Base-by-base conservation (phyloP, 371 early-diverging fungal species). In the Saksenaea oblongispora region DNA sequence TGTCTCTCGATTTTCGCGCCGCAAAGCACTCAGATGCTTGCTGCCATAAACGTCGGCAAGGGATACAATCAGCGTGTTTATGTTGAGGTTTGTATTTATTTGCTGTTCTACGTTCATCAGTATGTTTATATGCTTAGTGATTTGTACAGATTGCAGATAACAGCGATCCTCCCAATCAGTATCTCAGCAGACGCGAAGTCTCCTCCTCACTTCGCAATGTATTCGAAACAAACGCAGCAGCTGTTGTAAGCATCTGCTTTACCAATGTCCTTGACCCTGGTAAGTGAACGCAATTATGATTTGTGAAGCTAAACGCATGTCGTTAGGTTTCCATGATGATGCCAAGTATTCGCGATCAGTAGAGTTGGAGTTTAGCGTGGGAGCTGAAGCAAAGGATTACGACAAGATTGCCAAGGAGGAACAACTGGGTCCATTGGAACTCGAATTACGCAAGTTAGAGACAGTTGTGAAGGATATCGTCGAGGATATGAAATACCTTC, bases 201-300 rank as follows among this genome's bases (percentile, higher is more conserved):
- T 65, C 73, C 22, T 85, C 84, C 22, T 86, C 84, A 44, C 70
- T 72, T 63, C 76, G 79, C 22, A 77, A 74, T 36, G 76, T 80
- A 34, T 87, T 91, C 73, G 91, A 84, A 39, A 93, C 94, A 24
- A 92, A 93, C 69, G 83, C 80, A 7, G 87, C 92, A 55, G 91
- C 92, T 28, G 86, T 91, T 69, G 79, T 95, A 11, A 73, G 85
- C 54, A 89, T 91, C 62, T 96, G 96, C 72, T 92, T 96, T 80
- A 86, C 87, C 34, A 94, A 94, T 72, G 69, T 82, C 34, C 82
- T 94, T 13, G 73, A 82, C 42, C 71, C 76, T 24, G 91, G 93
- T 80, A 81, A 70, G 53, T 54, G 2, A 4, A 31, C 7, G 7
- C 24, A 7, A n/a, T 2, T 9, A 5, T 5, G 3, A 22, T 5